Conservation (phyloP, 441 rosid genomes). For the Croton setiger region DNA sequence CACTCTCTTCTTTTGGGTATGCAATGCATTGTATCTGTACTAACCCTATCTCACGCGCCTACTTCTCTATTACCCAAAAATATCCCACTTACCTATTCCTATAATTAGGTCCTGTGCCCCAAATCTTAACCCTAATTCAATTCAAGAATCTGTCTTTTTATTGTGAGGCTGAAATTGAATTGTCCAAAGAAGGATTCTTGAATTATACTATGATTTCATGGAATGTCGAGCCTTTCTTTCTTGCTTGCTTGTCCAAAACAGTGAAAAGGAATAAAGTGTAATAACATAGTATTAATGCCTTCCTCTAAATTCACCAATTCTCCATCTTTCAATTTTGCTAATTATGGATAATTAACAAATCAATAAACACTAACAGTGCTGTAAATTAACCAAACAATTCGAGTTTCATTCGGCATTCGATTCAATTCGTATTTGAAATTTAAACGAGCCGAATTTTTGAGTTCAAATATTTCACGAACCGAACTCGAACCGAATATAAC, state of each 20-base stretch:
- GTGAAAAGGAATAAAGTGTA: neutral
- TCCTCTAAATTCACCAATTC: neutral
- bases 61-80: slow-evolving; percentile 13
- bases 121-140: too few relatives aligned
- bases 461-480: too few relatives aligned
- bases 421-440: too few relatives aligned
- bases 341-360: too few relatives aligned
- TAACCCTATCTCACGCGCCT: neutral
- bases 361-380: too few relatives aligned
- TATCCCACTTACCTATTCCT: neutral
- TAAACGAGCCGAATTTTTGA: too few relatives aligned
- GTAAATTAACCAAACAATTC: too few relatives aligned
- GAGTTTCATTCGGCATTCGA: too few relatives aligned
- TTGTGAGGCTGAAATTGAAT: too few relatives aligned
- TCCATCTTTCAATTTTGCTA: neutral
- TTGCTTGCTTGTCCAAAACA: neutral
- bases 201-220: neutral
- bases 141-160: too few relatives aligned
- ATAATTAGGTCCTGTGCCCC: too few relatives aligned
- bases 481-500: too few relatives aligned
- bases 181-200: slow-evolving; percentile 12
- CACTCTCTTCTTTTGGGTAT: neutral
- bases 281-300: neutral
- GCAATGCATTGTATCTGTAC: slow-evolving; percentile 22
- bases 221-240: neutral